These are phyloP conservation scores for Fusarium sp. DNA, from an alignment of 2,329 filamentous ascomycete genomes.

Conservation along the genomic window DNA sequence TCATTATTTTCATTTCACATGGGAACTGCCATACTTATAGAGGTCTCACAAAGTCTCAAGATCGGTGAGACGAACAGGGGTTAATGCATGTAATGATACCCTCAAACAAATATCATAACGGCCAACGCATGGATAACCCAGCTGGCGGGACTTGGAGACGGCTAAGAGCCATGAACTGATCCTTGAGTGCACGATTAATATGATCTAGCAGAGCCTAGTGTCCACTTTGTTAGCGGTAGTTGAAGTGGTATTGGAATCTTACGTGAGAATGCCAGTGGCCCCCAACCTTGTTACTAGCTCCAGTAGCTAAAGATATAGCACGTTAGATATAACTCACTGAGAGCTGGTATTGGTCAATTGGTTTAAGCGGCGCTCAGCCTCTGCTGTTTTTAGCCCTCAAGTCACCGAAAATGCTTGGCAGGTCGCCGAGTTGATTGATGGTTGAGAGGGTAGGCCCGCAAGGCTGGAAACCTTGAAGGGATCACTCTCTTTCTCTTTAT, in stretches of 20 bases:
- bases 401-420: slow-evolving; percentile 9
- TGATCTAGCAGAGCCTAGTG: background rate
- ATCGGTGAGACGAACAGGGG: background rate
- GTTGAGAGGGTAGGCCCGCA: background rate
- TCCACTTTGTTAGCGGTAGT: background rate
- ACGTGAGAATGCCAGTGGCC: slow-evolving; percentile 23
- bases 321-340: background rate
- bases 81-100: background rate
- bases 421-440: background rate
- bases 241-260: slow-evolving; percentile 17
- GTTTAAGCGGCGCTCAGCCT: background rate
- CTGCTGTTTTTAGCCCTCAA: background rate
- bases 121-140: background rate
- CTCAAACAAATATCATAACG: background rate
- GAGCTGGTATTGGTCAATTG: background rate
- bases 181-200: slow-evolving; percentile 4
- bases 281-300: slow-evolving; percentile 13
- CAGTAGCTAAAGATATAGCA: slow-evolving; percentile 1
- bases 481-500: background rate
- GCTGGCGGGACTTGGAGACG: background rate
- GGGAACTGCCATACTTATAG: slow-evolving; percentile 2
- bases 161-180: slow-evolving; percentile 4
- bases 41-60: background rate
- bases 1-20: no score
- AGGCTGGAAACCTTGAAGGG: background rate